phyloP scores from a whole-genome alignment of 1,139 yeast species.

The Geotrichum reessii region DNA sequence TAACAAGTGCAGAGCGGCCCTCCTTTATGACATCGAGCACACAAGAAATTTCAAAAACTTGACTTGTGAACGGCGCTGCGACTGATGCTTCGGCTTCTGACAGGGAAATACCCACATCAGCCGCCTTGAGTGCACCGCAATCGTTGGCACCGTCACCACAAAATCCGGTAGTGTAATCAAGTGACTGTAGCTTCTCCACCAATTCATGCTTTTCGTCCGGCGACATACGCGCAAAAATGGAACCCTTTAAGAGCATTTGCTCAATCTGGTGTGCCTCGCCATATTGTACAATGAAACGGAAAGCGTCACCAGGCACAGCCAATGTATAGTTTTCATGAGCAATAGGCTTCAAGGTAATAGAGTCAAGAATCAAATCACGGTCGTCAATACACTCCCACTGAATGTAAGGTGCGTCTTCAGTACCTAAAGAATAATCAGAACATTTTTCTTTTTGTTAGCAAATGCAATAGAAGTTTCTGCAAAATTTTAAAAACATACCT shows the following conservation, averaged over 20 bases:
- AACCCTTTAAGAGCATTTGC: slow-evolving; percentile 63
- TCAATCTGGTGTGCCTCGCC: slow-evolving; percentile 40
- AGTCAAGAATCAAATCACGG: slow-evolving; percentile 45
- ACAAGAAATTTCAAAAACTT: slow-evolving; percentile 85
- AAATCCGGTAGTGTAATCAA: slow-evolving; percentile 91
- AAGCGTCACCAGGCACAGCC: slow-evolving; percentile 90
- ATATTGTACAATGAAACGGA: slow-evolving; percentile 59
- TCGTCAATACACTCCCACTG: slow-evolving; percentile 41
- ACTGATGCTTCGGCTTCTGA: slow-evolving; percentile 98
- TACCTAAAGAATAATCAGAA: slow-evolving; percentile 15
- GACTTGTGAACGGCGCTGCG: slow-evolving; percentile 95
- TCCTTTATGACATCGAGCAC: slow-evolving; percentile 85
- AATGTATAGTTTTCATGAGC: slow-evolving; percentile 47
- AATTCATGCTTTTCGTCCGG: slow-evolving; percentile 97
- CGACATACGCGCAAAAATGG: slow-evolving; percentile 92
- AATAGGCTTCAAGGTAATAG: slow-evolving; percentile 52
- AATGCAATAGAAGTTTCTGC: neutral
- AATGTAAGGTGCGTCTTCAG: slow-evolving; percentile 19
- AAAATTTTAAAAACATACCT: slow-evolving; percentile 4
- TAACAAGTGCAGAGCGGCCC: slow-evolving; percentile 90
- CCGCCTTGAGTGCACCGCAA: slow-evolving; percentile 96
- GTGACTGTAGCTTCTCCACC: slow-evolving; percentile 73
- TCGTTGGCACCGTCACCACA: slow-evolving; percentile 93
- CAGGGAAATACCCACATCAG: slow-evolving; percentile 91
- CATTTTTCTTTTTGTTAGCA: slow-evolving; percentile 22